Percentiles rank a stretch among this genome's conserved stretches.
phyloP scores from a whole-genome alignment of 495 filamentous ascomycete species.

The Penicillium desertorum region DNA sequence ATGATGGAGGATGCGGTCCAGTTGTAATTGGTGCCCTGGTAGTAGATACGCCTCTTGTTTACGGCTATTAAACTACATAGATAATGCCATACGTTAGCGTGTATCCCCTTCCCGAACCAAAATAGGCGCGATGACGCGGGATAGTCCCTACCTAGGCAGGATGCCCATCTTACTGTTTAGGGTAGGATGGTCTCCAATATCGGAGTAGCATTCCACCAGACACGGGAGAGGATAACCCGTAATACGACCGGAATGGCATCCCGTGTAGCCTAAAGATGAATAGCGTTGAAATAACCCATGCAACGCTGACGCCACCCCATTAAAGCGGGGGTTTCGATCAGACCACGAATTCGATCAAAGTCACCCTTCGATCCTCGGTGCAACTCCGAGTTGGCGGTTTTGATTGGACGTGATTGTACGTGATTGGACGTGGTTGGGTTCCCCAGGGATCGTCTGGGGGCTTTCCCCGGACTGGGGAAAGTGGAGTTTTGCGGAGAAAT shows the following conservation, averaged over 20 bases:
- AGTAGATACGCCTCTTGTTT: neutral
- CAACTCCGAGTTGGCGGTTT: neutral
- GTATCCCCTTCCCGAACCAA: too few species aligned
- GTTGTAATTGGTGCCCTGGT: neutral
- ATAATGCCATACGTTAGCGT: neutral
- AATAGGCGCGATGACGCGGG: too few species aligned
- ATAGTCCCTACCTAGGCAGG: too few species aligned
- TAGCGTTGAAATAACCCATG: constrained; percentile 1
- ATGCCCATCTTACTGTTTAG: neutral
- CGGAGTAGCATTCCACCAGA: constrained; percentile 5
- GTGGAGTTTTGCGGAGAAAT: constrained; percentile 13
- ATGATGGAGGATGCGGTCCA: neutral
- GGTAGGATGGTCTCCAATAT: neutral
- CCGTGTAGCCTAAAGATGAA: neutral
- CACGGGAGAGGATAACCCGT: constrained; percentile 1
- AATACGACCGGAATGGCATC: constrained; percentile 6
- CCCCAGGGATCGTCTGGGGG: constrained; percentile 10
- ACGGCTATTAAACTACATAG: neutral
- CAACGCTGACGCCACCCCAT: constrained; percentile 11
- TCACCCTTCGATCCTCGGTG: constrained; percentile 1
- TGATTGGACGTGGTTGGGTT: neutral
- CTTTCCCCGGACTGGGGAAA: constrained; percentile 11
- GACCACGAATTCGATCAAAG: neutral
- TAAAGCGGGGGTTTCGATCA: neutral
- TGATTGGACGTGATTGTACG: constrained; percentile 8